A percentile compares a stretch with the other conserved stretches of the same genome.
Evolutionary conservation across 441 rosid genomes (phyloP).

Genomic region (Erodium chrysanthum): DNA sequence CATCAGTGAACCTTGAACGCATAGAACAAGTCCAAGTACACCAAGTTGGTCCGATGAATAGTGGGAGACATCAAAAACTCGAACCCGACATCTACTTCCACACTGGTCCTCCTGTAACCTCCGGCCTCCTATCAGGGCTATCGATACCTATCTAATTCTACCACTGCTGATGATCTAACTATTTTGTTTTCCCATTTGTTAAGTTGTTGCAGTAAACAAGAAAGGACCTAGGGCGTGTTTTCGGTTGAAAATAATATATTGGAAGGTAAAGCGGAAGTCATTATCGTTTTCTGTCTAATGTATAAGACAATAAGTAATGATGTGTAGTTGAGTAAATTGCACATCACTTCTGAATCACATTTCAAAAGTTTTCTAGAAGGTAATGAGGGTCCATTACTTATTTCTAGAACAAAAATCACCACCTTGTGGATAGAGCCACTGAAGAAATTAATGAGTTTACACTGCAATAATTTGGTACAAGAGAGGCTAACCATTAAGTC

Average conservation of each 20-base stretch:
- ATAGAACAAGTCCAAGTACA: no score
- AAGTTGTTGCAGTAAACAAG: no score
- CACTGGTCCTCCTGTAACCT: no score
- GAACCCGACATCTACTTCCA: no score
- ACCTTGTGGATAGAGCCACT: not conserved
- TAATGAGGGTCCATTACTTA: not conserved
- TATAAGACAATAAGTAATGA: not conserved
- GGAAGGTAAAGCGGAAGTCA: not conserved
- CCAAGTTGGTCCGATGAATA: no score
- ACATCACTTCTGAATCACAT: not conserved
- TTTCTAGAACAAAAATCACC: not conserved
- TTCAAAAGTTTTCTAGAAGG: slow-evolving; percentile 5
- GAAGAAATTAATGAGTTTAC: not conserved
- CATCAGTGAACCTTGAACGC: no score
- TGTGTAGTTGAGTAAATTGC: not conserved
- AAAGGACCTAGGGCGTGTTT: not conserved
- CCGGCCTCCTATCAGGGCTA: no score
- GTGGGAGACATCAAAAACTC: no score
- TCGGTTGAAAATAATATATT: not conserved
- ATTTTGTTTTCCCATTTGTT: no score
- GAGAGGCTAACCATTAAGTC: not conserved
- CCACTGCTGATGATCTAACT: no score
- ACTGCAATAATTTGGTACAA: not conserved
- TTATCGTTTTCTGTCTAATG: not conserved
- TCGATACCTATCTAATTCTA: no score